A percentile compares a stretch with the other conserved stretches of the same genome.
Evolutionary conservation across 2,329 filamentous ascomycete species (phyloP).

Genomic region (Xylaria sp.): DNA sequence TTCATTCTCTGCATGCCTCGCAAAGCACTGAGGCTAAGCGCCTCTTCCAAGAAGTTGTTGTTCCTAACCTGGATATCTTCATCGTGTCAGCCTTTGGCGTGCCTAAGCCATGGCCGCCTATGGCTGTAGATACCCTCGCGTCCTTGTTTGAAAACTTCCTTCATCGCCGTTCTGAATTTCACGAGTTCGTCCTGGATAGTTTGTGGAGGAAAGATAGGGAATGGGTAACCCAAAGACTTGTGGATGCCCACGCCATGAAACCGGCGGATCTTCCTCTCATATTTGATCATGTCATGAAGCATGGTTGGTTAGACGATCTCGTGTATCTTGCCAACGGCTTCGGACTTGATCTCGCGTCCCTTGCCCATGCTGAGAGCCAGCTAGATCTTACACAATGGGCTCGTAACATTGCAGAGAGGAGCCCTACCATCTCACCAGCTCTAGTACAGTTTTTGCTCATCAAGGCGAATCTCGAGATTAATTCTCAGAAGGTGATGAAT

Average conservation of each 20-base stretch:
- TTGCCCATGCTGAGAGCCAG: conserved; percentile 80
- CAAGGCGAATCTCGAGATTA: conserved; percentile 81
- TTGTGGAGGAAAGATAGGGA: conserved; percentile 89
- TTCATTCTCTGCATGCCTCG: conserved; percentile 65
- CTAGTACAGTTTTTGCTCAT: conserved; percentile 82
- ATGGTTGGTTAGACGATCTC: conserved; percentile 83
- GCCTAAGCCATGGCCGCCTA: conserved; percentile 74
- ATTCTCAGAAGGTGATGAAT: conserved; percentile 73
- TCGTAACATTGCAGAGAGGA: conserved; percentile 69
- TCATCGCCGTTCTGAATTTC: conserved; percentile 75
- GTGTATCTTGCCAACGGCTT: conserved; percentile 81
- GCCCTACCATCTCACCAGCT: conserved; percentile 70
- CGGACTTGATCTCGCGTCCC: conserved; percentile 83
- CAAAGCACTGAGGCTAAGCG: conserved; percentile 68
- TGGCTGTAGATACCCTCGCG: conserved; percentile 76
- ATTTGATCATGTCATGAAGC: conserved; percentile 79
- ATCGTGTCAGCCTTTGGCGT: conserved; percentile 79
- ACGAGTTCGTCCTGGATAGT: conserved; percentile 88
- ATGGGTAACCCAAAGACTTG: conserved; percentile 82
- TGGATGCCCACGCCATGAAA: conserved; percentile 74
- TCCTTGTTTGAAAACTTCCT: conserved; percentile 85
- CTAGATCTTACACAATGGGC: conserved; percentile 85
- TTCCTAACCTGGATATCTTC: conserved; percentile 79
- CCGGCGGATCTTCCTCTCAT: conserved; percentile 71
- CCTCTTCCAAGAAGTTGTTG: conserved; percentile 69